Base-by-base conservation (phyloP, 129 eudicot species). In the Chrysanthemum lavandulifolium region DNA sequence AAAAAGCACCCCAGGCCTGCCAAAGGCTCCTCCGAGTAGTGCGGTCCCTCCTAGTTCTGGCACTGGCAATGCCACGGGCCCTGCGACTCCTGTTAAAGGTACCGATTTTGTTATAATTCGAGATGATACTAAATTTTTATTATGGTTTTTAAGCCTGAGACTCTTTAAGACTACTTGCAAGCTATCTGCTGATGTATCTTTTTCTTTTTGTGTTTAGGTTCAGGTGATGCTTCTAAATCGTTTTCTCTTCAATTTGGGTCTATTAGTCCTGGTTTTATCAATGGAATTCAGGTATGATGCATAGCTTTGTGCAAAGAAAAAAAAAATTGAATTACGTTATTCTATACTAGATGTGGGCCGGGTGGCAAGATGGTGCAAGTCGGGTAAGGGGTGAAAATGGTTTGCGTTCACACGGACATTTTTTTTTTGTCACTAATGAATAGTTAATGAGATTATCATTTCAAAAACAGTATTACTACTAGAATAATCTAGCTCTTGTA, bases 221-320 rank as follows among this genome's bases (percentile, higher is more conserved):
- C 90, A 51, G 89, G 79, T 72, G 98, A 84, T 71, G 83, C 86
- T 52, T 83, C 92, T 48, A 80, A 49, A 72, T 74, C 85, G 48
- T 79, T 87, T 73, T 36, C 89, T 55, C 83, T 94, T 77, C 98
- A 94, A 78, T 94, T 94, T 83, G 98, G 98, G 68, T 85, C 97
- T 21, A 82, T 94, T 69, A 88, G 88, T 74, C 90, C 98, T 1
- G 85, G 89, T 77, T 68, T 86, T 48, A 80, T 85, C 80, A 86
- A 86, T 23, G 96, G 85, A 55, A 82, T 94, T 92, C 97, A 90
- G 97, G 97, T 89, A 84, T 16, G 48, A 51, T 9, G 10, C 59
- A 31, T 47, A 58, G 69, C 51, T 55, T 12, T 45, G 47, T 73
- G 69, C 61, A 68, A 13, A 49, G 31, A 61, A 50, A 47, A 50